Evolutionary conservation across 805 yeast species (phyloP), one percentile per base, ranked within the genome.

Genomic region (Scheffersomyces ergatensis): DNA sequence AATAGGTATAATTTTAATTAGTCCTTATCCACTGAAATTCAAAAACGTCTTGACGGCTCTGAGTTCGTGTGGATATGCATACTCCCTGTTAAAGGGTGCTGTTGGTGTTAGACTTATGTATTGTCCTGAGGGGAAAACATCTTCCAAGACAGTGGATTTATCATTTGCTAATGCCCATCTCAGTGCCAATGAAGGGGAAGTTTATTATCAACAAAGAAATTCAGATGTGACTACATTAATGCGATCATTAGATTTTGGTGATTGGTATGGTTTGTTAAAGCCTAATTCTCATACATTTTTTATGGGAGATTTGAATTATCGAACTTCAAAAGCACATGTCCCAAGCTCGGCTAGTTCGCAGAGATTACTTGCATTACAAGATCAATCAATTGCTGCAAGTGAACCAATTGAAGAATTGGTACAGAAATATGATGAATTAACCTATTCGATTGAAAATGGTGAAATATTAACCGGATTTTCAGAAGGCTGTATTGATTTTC

Each of bases 281-380:
- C 80, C 82, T 0, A 49, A 61, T 1, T 51, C 73, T 9, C 95
- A 85, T 55, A 62, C 82, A 4, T 83, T 89, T 53, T 58, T 89
- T 38, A 63, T 87, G 72, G 98, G 98, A 0, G 98, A 90, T 60
- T 66, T 90, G 51, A 90, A 90, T 57, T 90, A 85, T 59, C 70
- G 98, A 33, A 75, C 84, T 2, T 47, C 64, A 3, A 55, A 62
- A 38, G 38, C 50, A 12, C 46, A 44, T 15, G 40, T 48, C 26
- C 25, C 38, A 3, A 39, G 40, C 13, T 32, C 47, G 20, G 37
- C 40, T 12, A 38, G 47, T 11, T 36, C 47, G 8, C 45, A 39
- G n/a, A 53, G 53, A 36, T 57, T 66, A 14, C 41, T 59, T 5
- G 42, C 48, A 43, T 36, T 59, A 48, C 57, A 53, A 42, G 53